phyloP scores from a whole-genome alignment of 306 rosid species.

The Parietaria judaica region DNA sequence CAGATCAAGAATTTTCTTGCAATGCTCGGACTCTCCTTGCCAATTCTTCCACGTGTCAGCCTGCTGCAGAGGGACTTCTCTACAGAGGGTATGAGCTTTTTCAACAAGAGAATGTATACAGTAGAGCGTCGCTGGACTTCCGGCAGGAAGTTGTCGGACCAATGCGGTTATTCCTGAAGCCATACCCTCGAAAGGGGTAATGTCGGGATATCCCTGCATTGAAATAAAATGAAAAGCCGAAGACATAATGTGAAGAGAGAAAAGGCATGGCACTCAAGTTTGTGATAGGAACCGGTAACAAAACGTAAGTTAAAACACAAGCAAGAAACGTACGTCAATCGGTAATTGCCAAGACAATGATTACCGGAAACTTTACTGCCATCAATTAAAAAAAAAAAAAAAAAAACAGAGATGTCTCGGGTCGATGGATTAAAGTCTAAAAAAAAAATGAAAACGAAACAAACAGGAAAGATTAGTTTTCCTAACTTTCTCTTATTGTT shows the following conservation, averaged over 20 bases:
- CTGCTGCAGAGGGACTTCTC: conserved; percentile 35
- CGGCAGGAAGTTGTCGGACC: conserved; percentile 81
- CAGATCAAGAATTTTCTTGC: conserved; percentile 75
- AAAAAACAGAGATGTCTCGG: too few species aligned
- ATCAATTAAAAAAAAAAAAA: too few species aligned
- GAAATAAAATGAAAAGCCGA: conserved; percentile 15
- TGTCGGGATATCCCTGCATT: conserved; percentile 71
- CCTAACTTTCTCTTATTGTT: too few species aligned
- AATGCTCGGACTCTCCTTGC: conserved; percentile 81
- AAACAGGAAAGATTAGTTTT: too few species aligned
- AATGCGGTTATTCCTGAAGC: conserved; percentile 84
- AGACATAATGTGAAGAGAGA: neutral
- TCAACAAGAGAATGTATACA: conserved; percentile 61
- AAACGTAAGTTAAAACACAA: too few species aligned
- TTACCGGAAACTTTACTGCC: too few species aligned
- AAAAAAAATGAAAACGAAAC: too few species aligned
- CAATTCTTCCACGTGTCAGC: conserved; percentile 58
- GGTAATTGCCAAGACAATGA: too few species aligned
- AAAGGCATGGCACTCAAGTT: neutral
- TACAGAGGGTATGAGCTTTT: conserved; percentile 52
- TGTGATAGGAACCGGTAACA: too few species aligned
- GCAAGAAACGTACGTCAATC: too few species aligned
- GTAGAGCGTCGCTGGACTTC: conserved; percentile 79
- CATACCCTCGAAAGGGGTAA: conserved; percentile 91
- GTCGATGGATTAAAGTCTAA: too few species aligned